These are phyloP conservation scores for Aphanomyces stellatus DNA, from an alignment of 352 stramenopile genomes.

Conservation along the genomic window DNA sequence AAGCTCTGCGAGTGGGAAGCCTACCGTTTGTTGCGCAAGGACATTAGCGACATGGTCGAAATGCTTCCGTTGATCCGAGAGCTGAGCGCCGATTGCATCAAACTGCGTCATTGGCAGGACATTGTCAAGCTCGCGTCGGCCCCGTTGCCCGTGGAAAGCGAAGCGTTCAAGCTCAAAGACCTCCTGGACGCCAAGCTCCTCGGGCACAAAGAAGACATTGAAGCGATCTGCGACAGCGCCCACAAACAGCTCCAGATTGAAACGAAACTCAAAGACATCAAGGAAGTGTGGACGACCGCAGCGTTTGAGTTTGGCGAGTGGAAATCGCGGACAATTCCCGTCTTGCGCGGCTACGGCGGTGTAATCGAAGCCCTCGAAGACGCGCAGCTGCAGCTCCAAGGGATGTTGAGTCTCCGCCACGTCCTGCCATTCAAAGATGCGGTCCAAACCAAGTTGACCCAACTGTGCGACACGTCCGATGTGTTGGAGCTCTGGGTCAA, in stretches of 20 bases:
- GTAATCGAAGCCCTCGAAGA: slow-evolving; percentile 88
- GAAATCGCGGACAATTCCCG: slow-evolving; percentile 59
- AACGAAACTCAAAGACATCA: slow-evolving; percentile 81
- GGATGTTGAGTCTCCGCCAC: slow-evolving; percentile 83
- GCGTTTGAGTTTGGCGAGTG: slow-evolving; percentile 83
- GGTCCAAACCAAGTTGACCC: slow-evolving; percentile 64
- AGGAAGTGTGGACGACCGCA: slow-evolving; percentile 66
- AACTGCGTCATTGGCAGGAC: slow-evolving; percentile 81
- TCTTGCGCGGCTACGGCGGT: slow-evolving; percentile 66
- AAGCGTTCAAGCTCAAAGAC: slow-evolving; percentile 68
- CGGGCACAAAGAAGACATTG: slow-evolving; percentile 68
- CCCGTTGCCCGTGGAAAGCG: slow-evolving; percentile 50
- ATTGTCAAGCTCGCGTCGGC: slow-evolving; percentile 47
- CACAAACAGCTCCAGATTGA: slow-evolving; percentile 88
- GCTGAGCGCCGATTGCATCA: slow-evolving; percentile 77
- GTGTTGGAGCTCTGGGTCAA: slow-evolving; percentile 87
- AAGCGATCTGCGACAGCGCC: slow-evolving; percentile 84
- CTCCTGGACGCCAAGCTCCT: slow-evolving; percentile 73
- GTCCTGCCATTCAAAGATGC: slow-evolving; percentile 83
- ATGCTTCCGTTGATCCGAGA: slow-evolving; percentile 77
- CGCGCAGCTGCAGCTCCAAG: slow-evolving; percentile 80
- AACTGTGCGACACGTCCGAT: slow-evolving; percentile 84
- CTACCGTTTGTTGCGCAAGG: slow-evolving; percentile 61
- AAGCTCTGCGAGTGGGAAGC: slow-evolving; percentile 81
- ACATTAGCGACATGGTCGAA: slow-evolving; percentile 79